Percentiles rank a stretch among this genome's conserved stretches.
Conservation (phyloP, 2,329 filamentous ascomycete genomes). For the Aspergillus novoparasiticus region DNA sequence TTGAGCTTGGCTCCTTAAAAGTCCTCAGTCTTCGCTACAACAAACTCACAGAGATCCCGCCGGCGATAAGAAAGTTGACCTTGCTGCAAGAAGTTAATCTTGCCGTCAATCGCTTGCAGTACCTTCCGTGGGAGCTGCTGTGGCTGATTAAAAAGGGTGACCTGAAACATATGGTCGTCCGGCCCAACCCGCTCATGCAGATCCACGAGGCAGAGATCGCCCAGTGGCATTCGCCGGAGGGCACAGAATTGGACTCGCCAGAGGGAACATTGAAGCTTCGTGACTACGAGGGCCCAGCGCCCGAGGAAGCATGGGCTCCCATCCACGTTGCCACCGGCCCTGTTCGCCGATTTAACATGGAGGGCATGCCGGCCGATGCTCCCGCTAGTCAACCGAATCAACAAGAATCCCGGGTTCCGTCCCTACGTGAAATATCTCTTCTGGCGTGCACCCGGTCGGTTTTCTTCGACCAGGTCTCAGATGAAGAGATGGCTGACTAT, state of each 20-base stretch:
- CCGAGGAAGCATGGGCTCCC: slow-evolving; percentile 37
- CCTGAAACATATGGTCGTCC: slow-evolving; percentile 41
- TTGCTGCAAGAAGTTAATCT: slow-evolving; percentile 50
- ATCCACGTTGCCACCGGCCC: slow-evolving; percentile 41
- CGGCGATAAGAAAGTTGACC: slow-evolving; percentile 43
- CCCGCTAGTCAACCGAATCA: slow-evolving; percentile 7
- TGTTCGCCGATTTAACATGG: slow-evolving; percentile 36
- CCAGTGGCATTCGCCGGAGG: slow-evolving; percentile 32
- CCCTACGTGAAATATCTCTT: slow-evolving; percentile 47
- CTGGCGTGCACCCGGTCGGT: slow-evolving; percentile 40
- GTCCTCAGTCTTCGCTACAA: slow-evolving; percentile 52
- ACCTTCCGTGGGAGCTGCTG: slow-evolving; percentile 50
- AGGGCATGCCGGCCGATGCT: slow-evolving; percentile 30
- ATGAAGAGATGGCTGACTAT: slow-evolving; percentile 37
- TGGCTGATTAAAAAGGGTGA: slow-evolving; percentile 41
- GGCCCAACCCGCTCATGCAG: slow-evolving; percentile 43
- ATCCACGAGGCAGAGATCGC: slow-evolving; percentile 34
- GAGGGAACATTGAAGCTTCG: slow-evolving; percentile 17
- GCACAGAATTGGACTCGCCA: slow-evolving; percentile 10
- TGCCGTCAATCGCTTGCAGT: slow-evolving; percentile 45
- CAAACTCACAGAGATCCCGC: slow-evolving; percentile 44
- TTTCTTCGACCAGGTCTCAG: slow-evolving; percentile 39
- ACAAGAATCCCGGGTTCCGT: slow-evolving; percentile 33
- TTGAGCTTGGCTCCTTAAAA: slow-evolving; percentile 43
- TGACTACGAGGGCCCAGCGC: slow-evolving; percentile 29